Evolutionary conservation across 2,329 filamentous ascomycete species (phyloP).

Genomic region (Aspergillus pseudoglaucus): DNA sequence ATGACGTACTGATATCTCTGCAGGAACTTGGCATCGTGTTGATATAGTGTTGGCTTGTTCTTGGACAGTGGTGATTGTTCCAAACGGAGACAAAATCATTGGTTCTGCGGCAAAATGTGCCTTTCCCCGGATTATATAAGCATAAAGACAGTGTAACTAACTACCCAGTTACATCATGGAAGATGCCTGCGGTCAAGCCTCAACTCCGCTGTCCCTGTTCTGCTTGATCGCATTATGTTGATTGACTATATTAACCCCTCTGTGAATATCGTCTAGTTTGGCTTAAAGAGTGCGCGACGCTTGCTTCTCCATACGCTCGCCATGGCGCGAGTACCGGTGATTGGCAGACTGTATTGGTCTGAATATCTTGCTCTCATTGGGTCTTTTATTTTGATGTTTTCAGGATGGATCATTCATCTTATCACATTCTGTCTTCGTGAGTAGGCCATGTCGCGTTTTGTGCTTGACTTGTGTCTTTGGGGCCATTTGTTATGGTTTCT

Average conservation of each 20-base stretch:
- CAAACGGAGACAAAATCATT: not conserved
- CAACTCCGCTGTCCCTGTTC: not conserved
- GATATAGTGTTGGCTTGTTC: not conserved
- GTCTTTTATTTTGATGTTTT: constrained; percentile 73
- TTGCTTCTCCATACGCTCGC: constrained; percentile 6
- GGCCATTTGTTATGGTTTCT: constrained; percentile 2
- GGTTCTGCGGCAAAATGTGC: constrained; percentile 12
- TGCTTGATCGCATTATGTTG: not conserved
- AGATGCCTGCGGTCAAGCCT: not conserved
- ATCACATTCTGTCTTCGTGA: constrained; percentile 81
- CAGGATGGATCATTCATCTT: constrained; percentile 77
- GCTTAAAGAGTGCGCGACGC: no score
- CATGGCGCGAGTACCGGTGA: constrained; percentile 56
- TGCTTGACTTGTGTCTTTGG: not conserved
- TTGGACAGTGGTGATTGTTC: no score
- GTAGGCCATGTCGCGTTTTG: constrained; percentile 24
- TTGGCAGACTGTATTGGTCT: constrained; percentile 56
- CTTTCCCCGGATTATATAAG: constrained; percentile 29
- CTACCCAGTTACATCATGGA: not conserved
- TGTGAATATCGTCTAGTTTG: not conserved
- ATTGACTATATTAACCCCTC: not conserved
- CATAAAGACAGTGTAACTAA: constrained; percentile 1
- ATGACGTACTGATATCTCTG: constrained; percentile 80
- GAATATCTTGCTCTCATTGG: constrained; percentile 84
- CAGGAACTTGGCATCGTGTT: constrained; percentile 83